Evolutionary conservation across 2,329 filamentous ascomycete species (phyloP).

Genomic region (Helotiales sp.): DNA sequence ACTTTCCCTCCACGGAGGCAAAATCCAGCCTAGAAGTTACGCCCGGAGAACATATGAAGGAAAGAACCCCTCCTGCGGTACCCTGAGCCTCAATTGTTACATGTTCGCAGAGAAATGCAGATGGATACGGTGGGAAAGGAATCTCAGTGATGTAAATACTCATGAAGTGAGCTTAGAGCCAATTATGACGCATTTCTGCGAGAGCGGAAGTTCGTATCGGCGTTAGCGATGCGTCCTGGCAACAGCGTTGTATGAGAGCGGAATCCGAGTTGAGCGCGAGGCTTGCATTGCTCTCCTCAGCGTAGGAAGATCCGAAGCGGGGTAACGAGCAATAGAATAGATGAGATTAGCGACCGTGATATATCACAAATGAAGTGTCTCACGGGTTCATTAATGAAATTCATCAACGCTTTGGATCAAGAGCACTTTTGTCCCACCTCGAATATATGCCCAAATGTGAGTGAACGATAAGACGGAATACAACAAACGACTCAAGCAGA

Average conservation of each 20-base stretch:
- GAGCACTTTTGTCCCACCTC: too few relatives aligned
- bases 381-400: too few relatives aligned
- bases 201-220: not conserved
- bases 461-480: too few relatives aligned
- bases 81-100: not conserved
- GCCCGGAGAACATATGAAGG: not conserved
- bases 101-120: too few relatives aligned
- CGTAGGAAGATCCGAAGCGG: too few relatives aligned
- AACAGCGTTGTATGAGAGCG: not conserved
- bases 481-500: too few relatives aligned
- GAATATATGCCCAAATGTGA: too few relatives aligned
- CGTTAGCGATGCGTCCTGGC: not conserved
- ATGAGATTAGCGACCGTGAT: not conserved
- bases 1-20: not conserved
- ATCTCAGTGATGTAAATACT: not conserved
- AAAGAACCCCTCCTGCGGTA: not conserved
- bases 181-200: not conserved
- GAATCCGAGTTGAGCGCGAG: not conserved
- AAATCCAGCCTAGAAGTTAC: too few relatives aligned
- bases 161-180: not conserved
- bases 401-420: too few relatives aligned
- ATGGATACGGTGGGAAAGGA: not conserved
- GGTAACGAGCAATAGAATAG: conserved; percentile 1
- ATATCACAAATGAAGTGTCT: too few relatives aligned
- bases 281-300: too few relatives aligned